Conservation (phyloP, 805 yeast species). For the Hanseniaspora hatyaiensis region DNA sequence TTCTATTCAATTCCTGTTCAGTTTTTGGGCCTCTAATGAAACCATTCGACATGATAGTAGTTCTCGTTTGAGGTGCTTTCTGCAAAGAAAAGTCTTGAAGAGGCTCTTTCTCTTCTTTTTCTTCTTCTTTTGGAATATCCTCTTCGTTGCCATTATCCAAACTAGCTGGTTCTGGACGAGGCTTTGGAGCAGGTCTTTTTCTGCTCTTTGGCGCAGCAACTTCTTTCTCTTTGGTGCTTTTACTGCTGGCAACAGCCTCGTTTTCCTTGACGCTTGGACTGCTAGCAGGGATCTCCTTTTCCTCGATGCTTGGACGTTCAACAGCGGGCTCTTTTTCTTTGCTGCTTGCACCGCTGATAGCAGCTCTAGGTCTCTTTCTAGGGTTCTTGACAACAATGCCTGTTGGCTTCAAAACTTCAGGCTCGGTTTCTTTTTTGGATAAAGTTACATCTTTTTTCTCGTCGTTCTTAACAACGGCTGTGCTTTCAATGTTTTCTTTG, state of each 20-base stretch:
- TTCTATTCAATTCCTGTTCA: slow-evolving; percentile 24
- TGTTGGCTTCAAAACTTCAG: neutral
- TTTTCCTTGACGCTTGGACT: neutral
- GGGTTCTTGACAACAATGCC: too few species aligned
- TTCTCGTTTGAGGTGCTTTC: neutral
- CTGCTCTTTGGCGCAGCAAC: neutral
- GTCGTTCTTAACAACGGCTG: neutral
- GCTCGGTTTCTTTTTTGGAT: too few species aligned
- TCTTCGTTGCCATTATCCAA: neutral
- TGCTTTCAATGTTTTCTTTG: neutral
- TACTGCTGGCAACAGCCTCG: neutral
- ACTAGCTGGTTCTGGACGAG: neutral
- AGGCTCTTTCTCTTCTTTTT: neutral
- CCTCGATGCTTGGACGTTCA: too few species aligned
- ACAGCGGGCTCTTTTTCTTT: too few species aligned
- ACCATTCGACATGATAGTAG: slow-evolving; percentile 15
- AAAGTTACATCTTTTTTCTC: too few species aligned
- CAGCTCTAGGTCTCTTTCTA: too few species aligned
- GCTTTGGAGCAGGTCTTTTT: slow-evolving; percentile 9
- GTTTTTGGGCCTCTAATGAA: slow-evolving; percentile 18
- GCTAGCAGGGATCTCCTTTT: too few species aligned
- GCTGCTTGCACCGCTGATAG: neutral
- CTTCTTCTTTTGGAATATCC: neutral
- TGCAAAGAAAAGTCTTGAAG: neutral
- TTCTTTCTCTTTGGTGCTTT: neutral